A percentile compares a stretch with the other conserved stretches of the same genome.
phyloP scores from a whole-genome alignment of 73 alveolate species.

The Halteria grandinella region DNA sequence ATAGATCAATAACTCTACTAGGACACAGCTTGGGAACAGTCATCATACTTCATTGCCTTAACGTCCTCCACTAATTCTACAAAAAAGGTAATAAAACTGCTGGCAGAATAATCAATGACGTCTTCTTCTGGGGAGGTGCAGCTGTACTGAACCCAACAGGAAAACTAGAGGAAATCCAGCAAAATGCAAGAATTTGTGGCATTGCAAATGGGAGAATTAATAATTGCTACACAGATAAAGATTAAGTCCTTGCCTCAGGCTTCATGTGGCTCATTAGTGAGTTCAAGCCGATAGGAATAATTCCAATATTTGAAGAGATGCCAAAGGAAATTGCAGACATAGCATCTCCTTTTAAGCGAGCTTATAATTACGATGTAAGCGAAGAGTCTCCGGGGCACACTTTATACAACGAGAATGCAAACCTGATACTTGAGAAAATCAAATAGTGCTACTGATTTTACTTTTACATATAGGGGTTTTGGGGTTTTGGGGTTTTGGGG shows the following conservation, averaged over 20 bases:
- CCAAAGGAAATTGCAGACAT: neutral
- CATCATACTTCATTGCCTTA: slow-evolving; percentile 1
- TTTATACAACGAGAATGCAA: slow-evolving; percentile 8
- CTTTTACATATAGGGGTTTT: neutral
- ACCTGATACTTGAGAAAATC: slow-evolving; percentile 28
- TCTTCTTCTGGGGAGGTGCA: slow-evolving; percentile 56
- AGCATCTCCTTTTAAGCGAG: neutral
- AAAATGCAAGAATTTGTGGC: slow-evolving; percentile 28
- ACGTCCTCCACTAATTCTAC: slow-evolving; percentile 23
- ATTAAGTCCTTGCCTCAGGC: slow-evolving; percentile 7
- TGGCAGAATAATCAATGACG: slow-evolving; percentile 41
- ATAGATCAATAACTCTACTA: slow-evolving; percentile 25
- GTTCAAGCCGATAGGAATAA: slow-evolving; percentile 30
- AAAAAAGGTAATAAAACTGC: slow-evolving; percentile 31
- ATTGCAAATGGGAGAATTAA: slow-evolving; percentile 29
- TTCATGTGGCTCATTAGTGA: slow-evolving; percentile 29
- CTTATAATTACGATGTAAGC: slow-evolving; percentile 28
- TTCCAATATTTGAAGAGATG: slow-evolving; percentile 23
- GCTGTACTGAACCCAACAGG: slow-evolving; percentile 16
- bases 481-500: no score
- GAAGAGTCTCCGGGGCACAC: slow-evolving; percentile 49
- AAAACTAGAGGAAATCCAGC: neutral
- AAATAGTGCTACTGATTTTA: neutral
- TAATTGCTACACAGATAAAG: slow-evolving; percentile 34
- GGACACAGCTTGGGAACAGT: slow-evolving; percentile 53